phyloP scores from a whole-genome alignment of 2,329 filamentous ascomycete species.

The Calycina marina region DNA sequence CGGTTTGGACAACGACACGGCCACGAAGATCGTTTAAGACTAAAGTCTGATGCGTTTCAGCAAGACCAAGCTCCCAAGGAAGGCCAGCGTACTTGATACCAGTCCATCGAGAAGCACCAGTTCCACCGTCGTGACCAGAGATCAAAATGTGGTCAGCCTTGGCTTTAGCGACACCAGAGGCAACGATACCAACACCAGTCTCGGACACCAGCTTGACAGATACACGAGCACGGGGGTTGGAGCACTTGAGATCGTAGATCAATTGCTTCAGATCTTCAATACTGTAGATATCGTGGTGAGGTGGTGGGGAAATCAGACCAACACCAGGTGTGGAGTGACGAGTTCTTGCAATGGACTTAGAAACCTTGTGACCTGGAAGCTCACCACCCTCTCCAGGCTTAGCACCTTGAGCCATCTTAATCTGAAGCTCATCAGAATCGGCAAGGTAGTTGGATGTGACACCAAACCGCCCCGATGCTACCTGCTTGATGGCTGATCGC shows the following conservation, averaged over 20 bases:
- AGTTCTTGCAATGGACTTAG: constrained; percentile 82
- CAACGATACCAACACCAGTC: constrained; percentile 93
- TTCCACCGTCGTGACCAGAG: constrained; percentile 92
- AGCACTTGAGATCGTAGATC: constrained; percentile 95
- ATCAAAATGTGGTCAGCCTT: constrained; percentile 96
- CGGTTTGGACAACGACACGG: constrained; percentile 89
- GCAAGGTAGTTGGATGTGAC: constrained; percentile 90
- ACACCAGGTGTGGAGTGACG: constrained; percentile 94
- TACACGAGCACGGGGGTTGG: constrained; percentile 78
- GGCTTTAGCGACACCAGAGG: constrained; percentile 92
- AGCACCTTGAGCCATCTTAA: constrained; percentile 98
- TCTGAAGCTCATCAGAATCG: constrained; percentile 91
- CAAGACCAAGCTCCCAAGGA: constrained; percentile 91
- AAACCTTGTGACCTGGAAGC: constrained; percentile 92
- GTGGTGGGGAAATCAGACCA: constrained; percentile 87
- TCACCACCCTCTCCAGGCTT: constrained; percentile 98
- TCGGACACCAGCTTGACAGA: constrained; percentile 97
- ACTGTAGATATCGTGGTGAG: constrained; percentile 96
- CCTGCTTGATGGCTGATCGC: constrained; percentile 95
- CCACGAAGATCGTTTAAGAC: constrained; percentile 92
- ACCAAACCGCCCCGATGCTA: constrained; percentile 90
- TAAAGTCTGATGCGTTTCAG: constrained; percentile 91
- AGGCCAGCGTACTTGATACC: constrained; percentile 98
- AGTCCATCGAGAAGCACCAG: constrained; percentile 92
- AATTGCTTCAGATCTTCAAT: constrained; percentile 97